Evolutionary conservation across 2,329 filamentous ascomycete species (phyloP).

Genomic region (Allantophomopsis cytisporea): DNA sequence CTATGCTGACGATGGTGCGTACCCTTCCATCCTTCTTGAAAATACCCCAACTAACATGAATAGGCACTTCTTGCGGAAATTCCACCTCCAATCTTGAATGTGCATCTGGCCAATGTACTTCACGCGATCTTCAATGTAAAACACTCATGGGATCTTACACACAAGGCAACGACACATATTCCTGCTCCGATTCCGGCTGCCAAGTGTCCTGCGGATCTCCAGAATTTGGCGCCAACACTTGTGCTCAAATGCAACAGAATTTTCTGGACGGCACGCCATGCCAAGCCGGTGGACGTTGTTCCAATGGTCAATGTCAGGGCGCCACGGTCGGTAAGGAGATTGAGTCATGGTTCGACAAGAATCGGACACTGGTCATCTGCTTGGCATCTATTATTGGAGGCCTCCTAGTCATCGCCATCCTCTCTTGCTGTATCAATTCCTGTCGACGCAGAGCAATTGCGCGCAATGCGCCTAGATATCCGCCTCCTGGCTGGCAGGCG

Average conservation of each 20-base stretch:
- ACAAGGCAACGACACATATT: constrained; percentile 61
- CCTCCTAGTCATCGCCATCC: constrained; percentile 54
- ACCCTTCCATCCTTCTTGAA: not conserved
- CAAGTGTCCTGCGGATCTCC: constrained; percentile 61
- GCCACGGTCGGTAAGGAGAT: constrained; percentile 58
- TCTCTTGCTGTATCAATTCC: constrained; percentile 50
- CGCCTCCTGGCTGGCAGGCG: not conserved
- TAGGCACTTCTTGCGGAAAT: constrained; percentile 50
- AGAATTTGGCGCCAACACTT: constrained; percentile 49
- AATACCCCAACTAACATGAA: too few relatives aligned
- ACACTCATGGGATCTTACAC: constrained; percentile 67
- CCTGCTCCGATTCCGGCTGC: constrained; percentile 65
- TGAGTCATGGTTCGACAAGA: constrained; percentile 58
- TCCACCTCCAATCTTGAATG: constrained; percentile 48
- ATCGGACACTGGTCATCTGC: constrained; percentile 75
- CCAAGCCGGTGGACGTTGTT: constrained; percentile 64
- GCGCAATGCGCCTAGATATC: not conserved
- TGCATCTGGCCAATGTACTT: constrained; percentile 90
- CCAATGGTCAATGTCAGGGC: constrained; percentile 66
- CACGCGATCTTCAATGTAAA: constrained; percentile 78
- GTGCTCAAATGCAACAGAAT: constrained; percentile 72
- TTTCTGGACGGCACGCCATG: constrained; percentile 89
- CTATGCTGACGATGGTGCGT: constrained; percentile 50
- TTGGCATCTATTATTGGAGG: constrained; percentile 59
- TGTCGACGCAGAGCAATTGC: constrained; percentile 27